Evolutionary conservation across 2,329 filamentous ascomycete species (phyloP), one percentile per base, ranked within the genome.

Genomic region (Cytospora schulzeri): DNA sequence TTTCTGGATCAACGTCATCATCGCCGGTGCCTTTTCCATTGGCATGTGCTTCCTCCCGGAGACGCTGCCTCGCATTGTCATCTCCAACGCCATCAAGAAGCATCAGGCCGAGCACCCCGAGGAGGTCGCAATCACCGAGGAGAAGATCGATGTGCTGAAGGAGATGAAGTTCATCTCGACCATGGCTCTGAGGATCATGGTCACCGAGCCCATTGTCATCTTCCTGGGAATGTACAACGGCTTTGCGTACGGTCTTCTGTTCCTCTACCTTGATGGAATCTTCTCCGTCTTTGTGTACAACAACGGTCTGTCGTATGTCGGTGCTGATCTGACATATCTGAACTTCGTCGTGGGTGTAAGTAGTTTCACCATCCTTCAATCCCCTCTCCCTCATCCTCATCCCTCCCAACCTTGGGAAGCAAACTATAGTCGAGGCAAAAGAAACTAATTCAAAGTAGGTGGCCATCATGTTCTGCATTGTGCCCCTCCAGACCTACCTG

Each of bases 211-310:
- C 0, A 78, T 79, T 57, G 74, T 80, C n/a, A 69, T 75, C 15
- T 73, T 74, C 62, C 66, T 78, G 17, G 76, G 74, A 26, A 70
- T 77, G 50, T 78, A 78, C 68, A 79, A 79, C 57, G 77, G 77
- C 9, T 79, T 78, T 60, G 75, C 77, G 3, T 79, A 79, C 62
- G 77, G 77, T 8, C 68, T 79, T 15, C 70, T 79, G 12, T 79
- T 78, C 69, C 67, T 79, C 29, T 79, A 79, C 66, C 70, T 80
- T 15, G 78, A 79, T 60, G 77, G 78, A 4, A 76, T 79, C 26
- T 77, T 77, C 66, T 73, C 79, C 66, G 75, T 81, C 55, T 77
- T 80, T 66, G 73, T 75, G n/a, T 68, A 77, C 66, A 76, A 79
- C 66, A 79, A 79, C 57, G 71, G 72, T 17, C 72, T 79, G 53